phyloP scores from a whole-genome alignment of 2,329 filamentous ascomycete species.

The Fusarium sp. region DNA sequence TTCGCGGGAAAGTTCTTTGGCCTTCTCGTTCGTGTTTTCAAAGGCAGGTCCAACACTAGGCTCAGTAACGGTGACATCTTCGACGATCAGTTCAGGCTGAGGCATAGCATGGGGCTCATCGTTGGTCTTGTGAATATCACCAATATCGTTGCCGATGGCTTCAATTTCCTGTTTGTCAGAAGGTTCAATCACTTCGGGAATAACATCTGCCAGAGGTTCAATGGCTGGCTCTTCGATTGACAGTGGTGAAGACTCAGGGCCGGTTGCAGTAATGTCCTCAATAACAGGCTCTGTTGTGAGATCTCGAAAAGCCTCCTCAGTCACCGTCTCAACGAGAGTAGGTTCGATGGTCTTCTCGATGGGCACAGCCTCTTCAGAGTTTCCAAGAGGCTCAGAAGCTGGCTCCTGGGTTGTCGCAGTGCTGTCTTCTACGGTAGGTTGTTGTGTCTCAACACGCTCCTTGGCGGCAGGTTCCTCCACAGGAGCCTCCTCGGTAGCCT shows the following conservation, averaged over 20 bases:
- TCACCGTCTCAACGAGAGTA: not conserved
- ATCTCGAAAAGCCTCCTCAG: constrained; percentile 3
- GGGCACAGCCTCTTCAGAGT: not conserved
- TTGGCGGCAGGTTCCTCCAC: not conserved
- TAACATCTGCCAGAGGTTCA: not conserved
- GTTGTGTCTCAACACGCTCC: not conserved
- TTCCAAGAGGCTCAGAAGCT: not conserved
- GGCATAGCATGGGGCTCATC: not conserved
- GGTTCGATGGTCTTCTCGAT: not conserved
- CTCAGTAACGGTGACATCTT: constrained; percentile 4
- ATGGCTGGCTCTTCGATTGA: not conserved
- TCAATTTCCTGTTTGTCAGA: constrained; percentile 2
- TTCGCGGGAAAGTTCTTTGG: not conserved
- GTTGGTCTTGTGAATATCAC: not conserved
- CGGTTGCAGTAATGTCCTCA: constrained; percentile 5
- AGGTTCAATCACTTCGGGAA: constrained; percentile 16
- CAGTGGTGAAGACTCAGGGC: constrained; percentile 4
- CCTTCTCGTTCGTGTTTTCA: constrained; percentile 3
- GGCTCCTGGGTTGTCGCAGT: constrained; percentile 10
- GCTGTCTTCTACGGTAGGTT: not conserved
- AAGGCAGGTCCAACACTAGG: not conserved
- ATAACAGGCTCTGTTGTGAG: not conserved
- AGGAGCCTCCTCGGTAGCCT: constrained; percentile 2
- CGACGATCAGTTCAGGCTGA: not conserved
- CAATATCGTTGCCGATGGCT: not conserved